Evolutionary conservation across 108 stramenopile genomes (phyloP), one percentile per base, ranked within the genome.

Genomic region (Epipyxis sp.): DNA sequence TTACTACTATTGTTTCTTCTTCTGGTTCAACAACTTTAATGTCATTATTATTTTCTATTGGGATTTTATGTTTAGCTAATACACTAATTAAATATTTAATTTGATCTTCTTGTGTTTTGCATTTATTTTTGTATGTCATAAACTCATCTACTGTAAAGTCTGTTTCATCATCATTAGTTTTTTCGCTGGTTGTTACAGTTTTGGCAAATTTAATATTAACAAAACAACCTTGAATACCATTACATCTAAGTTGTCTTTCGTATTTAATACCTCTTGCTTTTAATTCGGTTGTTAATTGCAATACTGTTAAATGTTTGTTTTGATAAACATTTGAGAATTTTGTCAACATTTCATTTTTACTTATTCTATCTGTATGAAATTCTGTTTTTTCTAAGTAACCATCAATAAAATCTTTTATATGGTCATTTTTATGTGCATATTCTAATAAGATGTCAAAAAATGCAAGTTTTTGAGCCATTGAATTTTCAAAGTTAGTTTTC

Each of bases 401-500:
- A 67, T 67, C 65, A 42, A 67, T 43, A 67, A 67, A 67, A 67
- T 67, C 65, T 20, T 67, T 6, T 43, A 67, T 67, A 67, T 6
- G 6, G 20, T 67, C 65, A 67, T 67, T 67, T 67, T 6, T 20
- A 43, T 67, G 6, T 50, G 46, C 46, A 50, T 13, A 50, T 6
- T 50, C 46, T 13, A 20, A 6, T 20, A 50, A 50, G 6, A 50
- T 50, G 6, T 50, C 13, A 50, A 50, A 50, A 6, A 6, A 50
- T 13, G 46, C 46, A 50, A 50, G 6, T 20, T 50, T 6, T 13
- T 50, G 13, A 13, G 46, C 46, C 46, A 50, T 50, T n/a, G n/a
- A n/a, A n/a, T n/a, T n/a, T n/a, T n/a, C n/a, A n/a, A n/a, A n/a
- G n/a, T n/a, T n/a, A 13, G 65, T 67, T 42, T 67, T 43, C 13